phyloP scores from a whole-genome alignment of 768 basidiomycete species.

The Crepidotus variabilis region DNA sequence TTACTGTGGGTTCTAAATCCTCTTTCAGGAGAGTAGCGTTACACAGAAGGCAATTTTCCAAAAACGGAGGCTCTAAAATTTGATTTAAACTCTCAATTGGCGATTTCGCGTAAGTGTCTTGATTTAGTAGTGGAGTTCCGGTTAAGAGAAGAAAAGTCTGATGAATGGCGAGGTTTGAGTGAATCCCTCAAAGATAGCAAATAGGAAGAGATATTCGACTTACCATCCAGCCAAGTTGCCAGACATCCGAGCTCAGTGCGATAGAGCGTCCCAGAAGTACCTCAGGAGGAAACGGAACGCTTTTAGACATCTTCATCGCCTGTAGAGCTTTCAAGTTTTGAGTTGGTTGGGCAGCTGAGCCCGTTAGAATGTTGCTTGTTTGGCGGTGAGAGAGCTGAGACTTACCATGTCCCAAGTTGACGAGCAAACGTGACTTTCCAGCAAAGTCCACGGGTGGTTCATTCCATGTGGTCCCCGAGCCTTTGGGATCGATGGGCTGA shows the following conservation, averaged over 20 bases:
- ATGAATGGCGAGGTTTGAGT: background rate
- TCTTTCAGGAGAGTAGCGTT: background rate
- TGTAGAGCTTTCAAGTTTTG: background rate
- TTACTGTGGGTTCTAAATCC: background rate
- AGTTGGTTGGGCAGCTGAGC: background rate
- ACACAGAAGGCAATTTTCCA: background rate
- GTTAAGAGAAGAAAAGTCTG: background rate
- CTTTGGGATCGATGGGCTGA: slow-evolving; percentile 6
- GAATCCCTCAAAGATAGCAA: background rate
- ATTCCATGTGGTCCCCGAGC: background rate
- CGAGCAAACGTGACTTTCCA: background rate
- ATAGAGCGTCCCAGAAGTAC: background rate
- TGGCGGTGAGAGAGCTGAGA: background rate
- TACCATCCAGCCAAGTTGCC: slow-evolving; percentile 3
- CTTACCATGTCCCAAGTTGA: background rate
- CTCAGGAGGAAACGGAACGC: background rate
- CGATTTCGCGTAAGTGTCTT: background rate
- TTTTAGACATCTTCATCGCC: background rate
- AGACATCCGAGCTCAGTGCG: background rate
- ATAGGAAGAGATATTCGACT: background rate
- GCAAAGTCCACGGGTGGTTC: background rate
- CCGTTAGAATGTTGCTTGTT: background rate
- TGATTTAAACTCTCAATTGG: background rate
- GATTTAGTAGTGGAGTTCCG: background rate
- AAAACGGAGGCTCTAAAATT: background rate